Evolutionary conservation across 2,329 filamentous ascomycete genomes (phyloP), one percentile per base, ranked within the genome.

Genomic region (Neodidymelliopsis sp.): DNA sequence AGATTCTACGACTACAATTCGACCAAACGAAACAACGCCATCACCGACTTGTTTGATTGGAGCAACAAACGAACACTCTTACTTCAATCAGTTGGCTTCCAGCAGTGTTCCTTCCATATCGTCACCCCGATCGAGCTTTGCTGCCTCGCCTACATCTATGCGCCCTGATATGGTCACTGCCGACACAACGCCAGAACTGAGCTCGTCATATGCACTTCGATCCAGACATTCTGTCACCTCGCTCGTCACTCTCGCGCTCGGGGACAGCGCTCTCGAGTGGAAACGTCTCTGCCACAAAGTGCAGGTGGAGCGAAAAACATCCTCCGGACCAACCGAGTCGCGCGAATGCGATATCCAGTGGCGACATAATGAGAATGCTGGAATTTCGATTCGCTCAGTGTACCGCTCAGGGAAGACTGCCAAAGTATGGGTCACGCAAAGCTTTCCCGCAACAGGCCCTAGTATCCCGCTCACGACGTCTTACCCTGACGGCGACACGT

Each of bases 401-500:
- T 66, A 66, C 43, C 53, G 57, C 10, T 67, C 62, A 2, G 45
- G 44, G 13, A 29, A n/a, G 11, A n/a, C 12, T 2, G 42, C 49
- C 10, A 63, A 64, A 18, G 36, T 54, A 2, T 70, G 66, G 65
- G 61, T 53, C 11, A 54, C 49, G 23, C 67, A 70, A 46, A 48
- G 60, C 20, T 70, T 70, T n/a, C 63, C 60, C 1, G 62, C 66
- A 12, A 65, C 62, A 2, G 65, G 65, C 2, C 67, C 65, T 1
- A 62, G 61, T 11, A 69, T 69, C 19, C 67, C 67, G 7, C 59
- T 64, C 22, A 69, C 65, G 10, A 70, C 66, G 4, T 59, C 59
- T 0, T 57, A 61, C 36, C 29, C 40, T 1, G 65, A 69, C 20
- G 65, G 59, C 10, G 60, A 65, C 19, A 45, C 67, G 6, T 69